Base-by-base conservation (phyloP, 768 basidiomycete genomes). In the Naganishia vaughanmartiniae region DNA sequence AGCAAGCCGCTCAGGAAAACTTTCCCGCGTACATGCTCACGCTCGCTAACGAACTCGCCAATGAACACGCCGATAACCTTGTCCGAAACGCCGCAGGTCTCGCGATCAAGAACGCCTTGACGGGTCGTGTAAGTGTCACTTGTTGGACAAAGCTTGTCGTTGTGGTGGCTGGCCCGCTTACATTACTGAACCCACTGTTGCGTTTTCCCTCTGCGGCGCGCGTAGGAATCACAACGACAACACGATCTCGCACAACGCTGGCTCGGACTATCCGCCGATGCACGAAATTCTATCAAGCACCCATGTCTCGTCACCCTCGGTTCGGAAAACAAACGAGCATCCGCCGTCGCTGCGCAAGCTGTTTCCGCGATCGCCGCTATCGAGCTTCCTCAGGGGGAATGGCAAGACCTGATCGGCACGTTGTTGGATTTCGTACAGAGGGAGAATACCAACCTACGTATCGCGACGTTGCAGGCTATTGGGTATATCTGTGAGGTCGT, bases 401-500 rank as follows among this genome's bases (percentile, higher is more conserved):
- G 96, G 95, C 86, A 87, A 9, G 89, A 95, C 74, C 85, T 99
- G 70, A 91, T 99, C 81, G 90, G 90, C 77, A 85, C 89, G 65
- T 85, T 99, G 26, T 85, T 99, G 48, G 89, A 89, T 66, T 93
- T 94, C 77, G 88, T 95, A 70, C 87, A 88, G 74, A 84, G 85
- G 57, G 82, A 83, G 46, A 92, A 90, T 78, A 83, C 87, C 14
- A 90, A 88, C 75, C 76, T 82, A 71, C 76, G 74, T 56, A 90
- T 96, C 72, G 87, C 93, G 2, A 94, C 94, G 11, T 85, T 98
- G 15, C 92, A 96, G 82, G 88, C 94, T 24, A 92, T 99, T 83
- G 96, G 96, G 55, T 97, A 89, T 82, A 93, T 97, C 82, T 99
- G 96, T 84, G 96, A 99, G 83, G 85, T 87, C 68, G 91, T 96